Conservation (phyloP, 176 grass and related monocot genomes). For the Oryza glumipatula region DNA sequence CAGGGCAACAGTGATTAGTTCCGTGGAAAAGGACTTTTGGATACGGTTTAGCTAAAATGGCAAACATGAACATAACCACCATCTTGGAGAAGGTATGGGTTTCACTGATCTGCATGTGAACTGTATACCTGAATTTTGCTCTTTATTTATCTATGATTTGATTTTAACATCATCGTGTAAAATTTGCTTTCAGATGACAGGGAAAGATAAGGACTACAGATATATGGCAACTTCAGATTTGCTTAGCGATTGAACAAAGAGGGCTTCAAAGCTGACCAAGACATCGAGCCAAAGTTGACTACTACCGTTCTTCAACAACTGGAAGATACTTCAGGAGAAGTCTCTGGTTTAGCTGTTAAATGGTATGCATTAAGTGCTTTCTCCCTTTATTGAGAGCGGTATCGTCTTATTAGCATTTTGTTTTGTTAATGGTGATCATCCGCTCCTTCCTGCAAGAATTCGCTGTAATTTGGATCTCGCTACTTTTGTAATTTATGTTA, state of each 20-base stretch:
- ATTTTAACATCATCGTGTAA: slow-evolving; percentile 24
- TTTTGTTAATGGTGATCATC: not conserved
- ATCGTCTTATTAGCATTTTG: not conserved
- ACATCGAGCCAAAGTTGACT: slow-evolving; percentile 70
- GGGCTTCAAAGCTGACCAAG: slow-evolving; percentile 72
- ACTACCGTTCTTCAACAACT: slow-evolving; percentile 83
- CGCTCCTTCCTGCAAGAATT: not conserved
- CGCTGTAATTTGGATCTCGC: not conserved
- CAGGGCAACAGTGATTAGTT: slow-evolving; percentile 6
- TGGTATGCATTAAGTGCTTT: slow-evolving; percentile 50
- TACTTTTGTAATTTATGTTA: slow-evolving; percentile 5
- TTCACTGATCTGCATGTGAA: slow-evolving; percentile 25
- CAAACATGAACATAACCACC: slow-evolving; percentile 72
- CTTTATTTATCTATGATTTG: not conserved
- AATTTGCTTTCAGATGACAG: slow-evolving; percentile 75
- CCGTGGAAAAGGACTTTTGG: not conserved
- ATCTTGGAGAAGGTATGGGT: slow-evolving; percentile 78
- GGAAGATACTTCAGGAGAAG: slow-evolving; percentile 88
- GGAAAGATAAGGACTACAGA: slow-evolving; percentile 95
- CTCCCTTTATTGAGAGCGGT: not conserved
- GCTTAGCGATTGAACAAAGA: slow-evolving; percentile 77
- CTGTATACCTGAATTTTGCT: not conserved
- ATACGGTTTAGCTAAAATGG: slow-evolving; percentile 48
- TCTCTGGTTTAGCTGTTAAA: slow-evolving; percentile 96
- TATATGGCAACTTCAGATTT: slow-evolving; percentile 98